Evolutionary conservation across 176 grass and related monocot species (phyloP).

Genomic region (Rhynchospora breviuscula): DNA sequence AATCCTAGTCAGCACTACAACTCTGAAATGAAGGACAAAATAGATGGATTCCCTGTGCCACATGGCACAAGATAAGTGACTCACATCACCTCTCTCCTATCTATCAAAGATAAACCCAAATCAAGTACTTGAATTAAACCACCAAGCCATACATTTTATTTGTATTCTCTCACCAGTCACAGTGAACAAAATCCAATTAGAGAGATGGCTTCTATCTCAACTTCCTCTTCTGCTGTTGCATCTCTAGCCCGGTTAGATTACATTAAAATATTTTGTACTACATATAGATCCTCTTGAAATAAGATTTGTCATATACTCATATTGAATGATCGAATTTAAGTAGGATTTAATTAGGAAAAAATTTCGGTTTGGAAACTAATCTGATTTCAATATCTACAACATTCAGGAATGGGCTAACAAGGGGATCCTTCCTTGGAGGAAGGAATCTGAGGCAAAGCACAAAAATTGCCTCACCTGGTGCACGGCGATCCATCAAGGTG

Average conservation of each 20-base stretch:
- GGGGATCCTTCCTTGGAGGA: slow-evolving; percentile 51
- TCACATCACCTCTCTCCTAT: slow-evolving; percentile 46
- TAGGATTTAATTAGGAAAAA: background rate
- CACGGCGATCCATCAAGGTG: slow-evolving; percentile 49
- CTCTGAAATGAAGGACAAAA: slow-evolving; percentile 26
- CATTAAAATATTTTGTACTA: background rate
- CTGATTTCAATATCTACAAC: background rate
- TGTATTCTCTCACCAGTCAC: slow-evolving; percentile 1
- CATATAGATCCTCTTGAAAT: too few species aligned
- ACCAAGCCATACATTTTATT: slow-evolving; percentile 31
- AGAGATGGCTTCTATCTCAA: slow-evolving; percentile 74
- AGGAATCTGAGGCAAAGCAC: slow-evolving; percentile 37
- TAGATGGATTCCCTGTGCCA: slow-evolving; percentile 57
- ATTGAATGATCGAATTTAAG: background rate
- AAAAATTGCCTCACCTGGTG: slow-evolving; percentile 11
- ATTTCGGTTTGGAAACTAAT: background rate
- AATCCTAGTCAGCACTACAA: slow-evolving; percentile 47
- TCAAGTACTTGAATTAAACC: slow-evolving; percentile 41
- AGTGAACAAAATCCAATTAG: background rate
- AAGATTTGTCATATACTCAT: too few species aligned
- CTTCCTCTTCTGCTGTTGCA: slow-evolving; percentile 78
- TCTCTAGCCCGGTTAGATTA: slow-evolving; percentile 46
- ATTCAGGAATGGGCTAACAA: slow-evolving; percentile 37
- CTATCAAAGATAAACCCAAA: slow-evolving; percentile 38
- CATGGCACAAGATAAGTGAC: slow-evolving; percentile 46